A percentile compares a stretch with the other conserved stretches of the same genome.
phyloP scores from a whole-genome alignment of 192 early-diverging fungal genomes.

The Coemansia guatemalensis region DNA sequence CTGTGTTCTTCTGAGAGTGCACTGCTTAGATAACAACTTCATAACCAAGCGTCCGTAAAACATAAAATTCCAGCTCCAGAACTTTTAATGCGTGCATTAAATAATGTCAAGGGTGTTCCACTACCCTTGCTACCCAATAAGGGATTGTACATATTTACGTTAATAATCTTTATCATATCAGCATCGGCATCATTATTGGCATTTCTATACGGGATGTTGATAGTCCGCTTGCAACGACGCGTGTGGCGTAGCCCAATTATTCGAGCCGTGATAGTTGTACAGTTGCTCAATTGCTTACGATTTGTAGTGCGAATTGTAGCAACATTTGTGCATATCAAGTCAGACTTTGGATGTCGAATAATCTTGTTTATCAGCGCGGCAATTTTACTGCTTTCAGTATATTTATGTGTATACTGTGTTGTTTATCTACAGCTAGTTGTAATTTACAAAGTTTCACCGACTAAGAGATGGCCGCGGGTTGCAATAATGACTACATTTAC shows the following conservation, averaged over 20 bases:
- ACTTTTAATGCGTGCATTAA: too few relatives aligned
- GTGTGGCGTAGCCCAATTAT: conserved; percentile 33
- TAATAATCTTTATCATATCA: conserved; percentile 14
- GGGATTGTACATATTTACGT: too few relatives aligned
- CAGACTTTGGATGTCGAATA: conserved; percentile 27
- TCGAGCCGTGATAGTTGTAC: conserved; percentile 28
- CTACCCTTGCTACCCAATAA: too few relatives aligned
- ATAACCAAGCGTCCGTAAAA: too few relatives aligned
- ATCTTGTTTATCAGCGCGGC: conserved; percentile 22
- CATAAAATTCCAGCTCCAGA: too few relatives aligned
- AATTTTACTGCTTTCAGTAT: conserved; percentile 12
- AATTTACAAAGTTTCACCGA: conserved; percentile 31
- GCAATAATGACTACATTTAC: conserved; percentile 10
- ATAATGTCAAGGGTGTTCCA: too few relatives aligned
- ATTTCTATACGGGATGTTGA: conserved; percentile 24
- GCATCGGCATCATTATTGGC: conserved; percentile 12
- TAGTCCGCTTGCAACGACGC: background rate
- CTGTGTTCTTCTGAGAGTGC: too few relatives aligned
- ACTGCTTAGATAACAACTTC: too few relatives aligned
- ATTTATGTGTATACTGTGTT: conserved; percentile 35
- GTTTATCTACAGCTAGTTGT: conserved; percentile 41
- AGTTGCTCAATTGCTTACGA: conserved; percentile 28
- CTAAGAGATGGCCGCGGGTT: conserved; percentile 31
- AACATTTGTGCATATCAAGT: background rate
- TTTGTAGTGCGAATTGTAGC: conserved; percentile 24